phyloP scores from a whole-genome alignment of 2,329 filamentous ascomycete genomes.

The Aspergillus awamori region DNA sequence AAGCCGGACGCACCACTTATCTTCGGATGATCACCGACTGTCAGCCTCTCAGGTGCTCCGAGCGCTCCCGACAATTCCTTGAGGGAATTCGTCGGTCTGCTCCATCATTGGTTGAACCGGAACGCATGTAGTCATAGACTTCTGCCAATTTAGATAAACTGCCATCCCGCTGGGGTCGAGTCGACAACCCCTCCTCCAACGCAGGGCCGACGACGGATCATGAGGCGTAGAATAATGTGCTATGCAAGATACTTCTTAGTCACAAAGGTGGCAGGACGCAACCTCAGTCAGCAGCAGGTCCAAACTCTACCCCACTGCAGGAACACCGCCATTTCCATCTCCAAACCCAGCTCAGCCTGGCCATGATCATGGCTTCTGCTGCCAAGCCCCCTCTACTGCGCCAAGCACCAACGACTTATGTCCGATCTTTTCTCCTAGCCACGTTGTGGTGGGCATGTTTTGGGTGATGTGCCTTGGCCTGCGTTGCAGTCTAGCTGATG shows the following conservation, averaged over 20 bases:
- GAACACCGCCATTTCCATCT: conserved; percentile 26
- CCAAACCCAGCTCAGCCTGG: conserved; percentile 13
- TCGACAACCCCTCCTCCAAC: background rate
- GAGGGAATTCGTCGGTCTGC: conserved; percentile 6
- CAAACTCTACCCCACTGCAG: conserved; percentile 21
- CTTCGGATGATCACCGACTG: conserved; percentile 14
- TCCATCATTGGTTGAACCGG: conserved; percentile 15
- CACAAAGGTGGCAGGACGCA: background rate
- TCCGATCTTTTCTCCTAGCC: conserved; percentile 23
- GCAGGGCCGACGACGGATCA: background rate
- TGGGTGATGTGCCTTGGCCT: conserved; percentile 16
- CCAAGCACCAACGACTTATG: conserved; percentile 22
- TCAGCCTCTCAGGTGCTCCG: conserved; percentile 16
- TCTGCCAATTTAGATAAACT: background rate
- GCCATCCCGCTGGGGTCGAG: background rate
- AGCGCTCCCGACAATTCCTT: conserved; percentile 19
- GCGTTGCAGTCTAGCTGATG: conserved; percentile 6
- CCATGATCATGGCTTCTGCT: conserved; percentile 16
- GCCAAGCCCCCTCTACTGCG: conserved; percentile 24
- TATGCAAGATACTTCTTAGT: conserved; percentile 14
- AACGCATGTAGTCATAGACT: conserved; percentile 7
- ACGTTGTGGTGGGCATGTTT: conserved; percentile 24
- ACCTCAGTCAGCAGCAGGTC: conserved; percentile 8
- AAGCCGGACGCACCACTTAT: conserved; percentile 17
- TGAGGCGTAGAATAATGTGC: background rate